Base-by-base conservation (phyloP, 225 moss, liverwort and hornwort species). In the Bryoerythrophyllum caledonicum region DNA sequence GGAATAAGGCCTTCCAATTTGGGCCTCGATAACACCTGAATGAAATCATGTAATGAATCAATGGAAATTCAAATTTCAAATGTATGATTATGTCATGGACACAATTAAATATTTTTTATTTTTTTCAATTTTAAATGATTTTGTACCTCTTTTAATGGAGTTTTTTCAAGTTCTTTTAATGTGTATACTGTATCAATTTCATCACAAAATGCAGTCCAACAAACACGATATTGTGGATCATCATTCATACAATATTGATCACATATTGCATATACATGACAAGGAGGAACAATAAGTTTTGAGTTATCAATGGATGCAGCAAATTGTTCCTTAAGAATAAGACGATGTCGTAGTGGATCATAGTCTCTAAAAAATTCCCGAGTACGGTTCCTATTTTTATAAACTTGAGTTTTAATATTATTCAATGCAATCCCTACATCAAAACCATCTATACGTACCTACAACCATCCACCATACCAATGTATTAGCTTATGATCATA, bases 91-190 rank as follows among this genome's bases (percentile, higher is more conserved):
- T 6, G 12, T 4, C 0, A 41, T 23, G 7, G 0, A 16, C 2
- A 26, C 17, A 17, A 24, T 7, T 27, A 17, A 7, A 13, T 1
- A 17, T 12, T 49, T 49, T 0, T 9, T 15, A 8, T 30, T 15
- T 26, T 35, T 17, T 6, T 8, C 1, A 5, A 23, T 0, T 12
- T 0, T 1, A 19, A 44, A 19, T 6, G 13, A 16, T 17, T 43
- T 8, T 3, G 0, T 80, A 97, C 96, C 74, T 91, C 83, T 70
- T 75, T 63, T 5, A 85, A 60, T 1, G 96, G 96, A 24, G 92
- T 94, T 82, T 97, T 97, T 69, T 97, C 96, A 67, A 97, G 92
- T 43, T 91, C 92, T 68, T 94, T 97, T 37, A 94, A 80, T 0
- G 96, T 97, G 2, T 87, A 97, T 2, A 97, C 75, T 0, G 87